Evolutionary conservation across 495 filamentous ascomycete species (phyloP).

Genomic region (Wilcoxina mikolae): DNA sequence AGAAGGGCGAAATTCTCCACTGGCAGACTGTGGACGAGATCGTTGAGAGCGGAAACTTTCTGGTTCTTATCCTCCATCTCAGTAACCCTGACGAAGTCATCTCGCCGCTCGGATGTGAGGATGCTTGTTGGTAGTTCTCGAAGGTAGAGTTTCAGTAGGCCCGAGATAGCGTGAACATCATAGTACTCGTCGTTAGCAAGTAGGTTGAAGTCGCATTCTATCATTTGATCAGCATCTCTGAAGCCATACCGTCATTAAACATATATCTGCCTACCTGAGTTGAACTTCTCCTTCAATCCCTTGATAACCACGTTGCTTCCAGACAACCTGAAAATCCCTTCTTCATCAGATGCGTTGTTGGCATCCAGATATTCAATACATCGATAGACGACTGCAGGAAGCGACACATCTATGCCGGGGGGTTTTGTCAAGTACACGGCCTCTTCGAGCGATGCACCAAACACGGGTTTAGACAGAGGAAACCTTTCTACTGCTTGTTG

Average conservation of each 20-base stretch:
- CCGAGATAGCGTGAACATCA: constrained; percentile 92
- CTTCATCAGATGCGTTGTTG: constrained; percentile 69
- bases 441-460: constrained; percentile 74
- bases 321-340: constrained; percentile 91
- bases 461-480: constrained; percentile 37
- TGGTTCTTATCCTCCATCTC: constrained; percentile 60
- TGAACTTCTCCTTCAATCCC: constrained; percentile 77
- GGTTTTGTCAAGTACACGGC: constrained; percentile 71
- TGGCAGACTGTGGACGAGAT: constrained; percentile 71
- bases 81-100: constrained; percentile 74
- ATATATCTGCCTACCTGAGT: constrained; percentile 73
- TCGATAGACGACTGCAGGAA: constrained; percentile 93
- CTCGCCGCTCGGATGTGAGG: constrained; percentile 74
- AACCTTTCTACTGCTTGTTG: constrained; percentile 18
- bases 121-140: constrained; percentile 83
- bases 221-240: background rate
- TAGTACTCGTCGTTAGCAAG: constrained; percentile 70
- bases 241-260: constrained; percentile 41
- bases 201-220: constrained; percentile 83
- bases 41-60: constrained; percentile 70
- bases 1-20: constrained; percentile 64
- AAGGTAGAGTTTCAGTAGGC: constrained; percentile 83
- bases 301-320: constrained; percentile 92
- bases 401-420: constrained; percentile 48
- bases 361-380: constrained; percentile 85